phyloP scores from a whole-genome alignment of 106 monocot species.

The Dendrobium officinale region DNA sequence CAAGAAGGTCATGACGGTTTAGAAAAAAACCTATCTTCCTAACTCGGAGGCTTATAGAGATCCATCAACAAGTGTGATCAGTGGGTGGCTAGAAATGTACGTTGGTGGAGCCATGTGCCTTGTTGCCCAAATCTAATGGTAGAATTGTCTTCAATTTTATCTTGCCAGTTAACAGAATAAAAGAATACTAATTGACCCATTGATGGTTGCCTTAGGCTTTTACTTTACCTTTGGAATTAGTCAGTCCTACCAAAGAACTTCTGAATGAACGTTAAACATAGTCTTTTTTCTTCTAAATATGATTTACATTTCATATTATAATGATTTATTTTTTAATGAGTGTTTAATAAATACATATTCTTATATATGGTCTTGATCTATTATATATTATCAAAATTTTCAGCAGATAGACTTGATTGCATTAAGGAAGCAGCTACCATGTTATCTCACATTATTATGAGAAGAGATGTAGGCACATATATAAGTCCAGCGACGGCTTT shows the following conservation, averaged over 20 bases:
- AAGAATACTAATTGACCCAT: too few relatives aligned
- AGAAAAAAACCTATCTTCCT: constrained; percentile 12
- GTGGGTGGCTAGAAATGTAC: constrained; percentile 59
- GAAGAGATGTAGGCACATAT: constrained; percentile 76
- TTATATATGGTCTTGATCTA: not conserved
- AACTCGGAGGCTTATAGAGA: constrained; percentile 14
- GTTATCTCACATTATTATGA: constrained; percentile 30
- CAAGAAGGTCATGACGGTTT: constrained; percentile 9
- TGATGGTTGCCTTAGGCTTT: too few relatives aligned
- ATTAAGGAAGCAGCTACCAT: constrained; percentile 11
- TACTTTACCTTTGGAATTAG: too few relatives aligned
- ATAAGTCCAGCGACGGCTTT: constrained; percentile 64
- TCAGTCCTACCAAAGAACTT: too few relatives aligned
- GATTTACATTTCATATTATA: too few relatives aligned
- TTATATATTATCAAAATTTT: not conserved
- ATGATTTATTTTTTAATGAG: too few relatives aligned
- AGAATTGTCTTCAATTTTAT: too few relatives aligned
- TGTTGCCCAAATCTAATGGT: constrained; percentile 24
- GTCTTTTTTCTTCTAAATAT: too few relatives aligned
- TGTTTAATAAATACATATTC: not conserved
- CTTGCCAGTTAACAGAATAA: too few relatives aligned
- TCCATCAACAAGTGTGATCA: constrained; percentile 34
- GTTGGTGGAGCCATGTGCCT: not conserved
- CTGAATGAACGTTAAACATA: too few relatives aligned
- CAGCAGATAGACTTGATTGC: constrained; percentile 42